Evolutionary conservation across 129 eudicot species (phyloP), one percentile per base, ranked within the genome.

Genomic region (Centaurea solstitialis): DNA sequence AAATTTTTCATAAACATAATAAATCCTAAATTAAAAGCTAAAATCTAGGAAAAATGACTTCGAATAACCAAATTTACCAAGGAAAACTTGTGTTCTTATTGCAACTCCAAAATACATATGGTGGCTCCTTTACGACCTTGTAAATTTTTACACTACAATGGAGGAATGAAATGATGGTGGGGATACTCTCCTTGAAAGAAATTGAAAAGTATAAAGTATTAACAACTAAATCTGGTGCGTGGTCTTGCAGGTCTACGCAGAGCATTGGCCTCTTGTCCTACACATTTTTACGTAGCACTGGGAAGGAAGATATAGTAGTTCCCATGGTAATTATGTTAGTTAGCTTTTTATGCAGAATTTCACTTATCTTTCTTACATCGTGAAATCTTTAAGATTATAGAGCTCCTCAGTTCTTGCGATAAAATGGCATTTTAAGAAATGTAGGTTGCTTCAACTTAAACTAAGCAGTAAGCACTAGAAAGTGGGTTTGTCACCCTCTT

Each of bases 261-360:
- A 92, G 94, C 87, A 90, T 94, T 85, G 99, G 99, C 65, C 86
- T 94, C 73, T 85, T 94, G 78, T 92, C 99, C 76, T 94, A 94
- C 82, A 94, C 98, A 22, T 94, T 92, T 82, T 83, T 94, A 85
- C 84, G 88, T 83, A 78, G 81, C 80, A 94, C 97, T 24, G 93
- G 97, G 17, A 92, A 89, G 82, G 98, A 94, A 92, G 98, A 94
- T 87, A 92, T 94, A 68, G 91, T 94, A n/a, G 98, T 94, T 87
- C 98, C 98, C 68, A 92, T 92, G 97, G 98, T 94, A 88, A 89
- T 74, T 80, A 71, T 83, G 22, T 30, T 76, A 50, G 50, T 64
- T 71, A 74, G 65, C 74, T 65, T 66, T 24, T n/a, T 81, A 40
- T 74, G 66, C 37, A 50, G 37, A 80, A 9, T 30, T 57, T 43